Evolutionary conservation across 352 stramenopile genomes (phyloP).

Genomic region (Phytophthora colocasiae): DNA sequence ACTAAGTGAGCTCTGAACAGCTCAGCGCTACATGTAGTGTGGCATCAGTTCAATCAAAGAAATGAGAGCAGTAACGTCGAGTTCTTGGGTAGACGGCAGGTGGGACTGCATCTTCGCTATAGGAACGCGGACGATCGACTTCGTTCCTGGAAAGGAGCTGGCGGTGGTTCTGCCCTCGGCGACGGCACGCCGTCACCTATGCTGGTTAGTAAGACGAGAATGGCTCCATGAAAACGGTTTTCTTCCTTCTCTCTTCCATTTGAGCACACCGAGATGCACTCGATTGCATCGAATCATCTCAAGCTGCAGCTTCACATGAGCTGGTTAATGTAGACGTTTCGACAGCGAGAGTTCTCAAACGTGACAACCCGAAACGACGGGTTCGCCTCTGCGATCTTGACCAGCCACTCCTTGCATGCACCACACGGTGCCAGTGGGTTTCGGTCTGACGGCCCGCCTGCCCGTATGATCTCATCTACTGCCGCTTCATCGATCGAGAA

Average conservation of each 20-base stretch:
- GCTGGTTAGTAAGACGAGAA: neutral
- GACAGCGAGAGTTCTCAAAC: constrained; percentile 95
- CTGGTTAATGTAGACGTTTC: constrained; percentile 92
- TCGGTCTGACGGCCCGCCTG: constrained; percentile 68
- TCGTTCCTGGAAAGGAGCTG: constrained; percentile 2
- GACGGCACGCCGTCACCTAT: constrained; percentile 22
- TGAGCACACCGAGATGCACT: no score
- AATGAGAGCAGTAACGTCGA: constrained; percentile 3
- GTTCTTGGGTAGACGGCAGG: neutral
- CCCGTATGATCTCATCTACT: constrained; percentile 51
- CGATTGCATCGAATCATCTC: no score
- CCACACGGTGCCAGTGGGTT: constrained; percentile 98
- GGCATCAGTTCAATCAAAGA: neutral
- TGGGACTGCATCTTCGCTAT: constrained; percentile 1
- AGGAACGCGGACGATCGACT: neutral
- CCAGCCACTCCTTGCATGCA: constrained; percentile 99
- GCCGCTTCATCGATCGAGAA: constrained; percentile 81
- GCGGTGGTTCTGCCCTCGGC: neutral
- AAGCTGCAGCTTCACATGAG: constrained; percentile 59
- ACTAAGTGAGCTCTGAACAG: constrained; percentile 6
- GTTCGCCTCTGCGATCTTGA: constrained; percentile 99
- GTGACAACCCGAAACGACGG: constrained; percentile 97
- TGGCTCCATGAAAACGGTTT: no score
- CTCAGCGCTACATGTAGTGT: neutral
- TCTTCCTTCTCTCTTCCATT: no score